Percentiles rank a stretch among this genome's conserved stretches.
These are phyloP conservation scores for Dichotomopilus funicola DNA, from an alignment of 2,329 filamentous ascomycete genomes.

Conservation along the genomic window DNA sequence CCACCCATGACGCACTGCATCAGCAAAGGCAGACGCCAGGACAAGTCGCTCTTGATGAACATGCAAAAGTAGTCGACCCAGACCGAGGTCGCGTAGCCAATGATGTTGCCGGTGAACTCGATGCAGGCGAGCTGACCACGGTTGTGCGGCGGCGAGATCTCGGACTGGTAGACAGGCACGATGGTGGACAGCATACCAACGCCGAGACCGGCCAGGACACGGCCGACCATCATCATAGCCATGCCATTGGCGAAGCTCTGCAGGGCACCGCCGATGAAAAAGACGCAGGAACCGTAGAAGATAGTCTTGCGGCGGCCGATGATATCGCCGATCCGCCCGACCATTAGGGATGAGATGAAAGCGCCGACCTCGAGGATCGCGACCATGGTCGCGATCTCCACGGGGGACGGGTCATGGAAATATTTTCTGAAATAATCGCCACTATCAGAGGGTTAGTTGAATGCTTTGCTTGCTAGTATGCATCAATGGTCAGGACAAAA, in stretches of 20 bases:
- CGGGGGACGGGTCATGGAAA: conserved; percentile 80
- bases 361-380: conserved; percentile 93
- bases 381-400: conserved; percentile 93
- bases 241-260: conserved; percentile 79
- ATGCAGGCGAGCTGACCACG: conserved; percentile 94
- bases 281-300: conserved; percentile 85
- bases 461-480: background rate
- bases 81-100: conserved; percentile 90
- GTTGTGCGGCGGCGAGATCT: conserved; percentile 94
- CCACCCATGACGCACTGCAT: conserved; percentile 95
- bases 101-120: conserved; percentile 95
- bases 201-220: conserved; percentile 77
- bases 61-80: conserved; percentile 99
- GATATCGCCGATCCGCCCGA: conserved; percentile 85
- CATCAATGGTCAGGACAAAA: background rate
- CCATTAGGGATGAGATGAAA: conserved; percentile 78
- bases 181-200: conserved; percentile 88
- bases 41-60: conserved; percentile 75
- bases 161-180: conserved; percentile 88
- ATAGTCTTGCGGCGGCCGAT: conserved; percentile 87
- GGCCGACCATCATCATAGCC: conserved; percentile 80
- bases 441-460: conserved; percentile 38
- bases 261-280: conserved; percentile 74
- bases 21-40: conserved; percentile 83
- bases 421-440: conserved; percentile 85